Percentiles rank a stretch among this genome's conserved stretches.
These are phyloP conservation scores for Alternaria postmessia DNA, from an alignment of 2,329 filamentous ascomycete species.

Conservation along the genomic window DNA sequence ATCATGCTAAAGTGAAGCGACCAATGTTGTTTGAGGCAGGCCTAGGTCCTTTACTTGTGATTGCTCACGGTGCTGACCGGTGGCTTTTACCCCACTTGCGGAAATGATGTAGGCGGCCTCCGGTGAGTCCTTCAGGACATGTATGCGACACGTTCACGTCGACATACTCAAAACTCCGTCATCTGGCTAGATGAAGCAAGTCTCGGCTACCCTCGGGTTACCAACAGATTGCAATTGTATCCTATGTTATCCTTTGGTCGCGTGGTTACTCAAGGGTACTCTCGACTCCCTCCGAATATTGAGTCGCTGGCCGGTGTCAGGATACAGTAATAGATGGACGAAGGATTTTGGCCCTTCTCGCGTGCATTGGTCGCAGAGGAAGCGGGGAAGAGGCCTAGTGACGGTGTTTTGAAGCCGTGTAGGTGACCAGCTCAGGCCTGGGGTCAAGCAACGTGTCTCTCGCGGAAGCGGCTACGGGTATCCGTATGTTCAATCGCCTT, in stretches of 20 bases:
- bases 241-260: constrained; percentile 1
- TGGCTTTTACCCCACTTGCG: constrained; percentile 2
- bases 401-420: not conserved
- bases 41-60: not conserved
- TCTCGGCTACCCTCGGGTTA: constrained; percentile 1
- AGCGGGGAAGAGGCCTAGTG: constrained; percentile 2
- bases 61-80: not conserved
- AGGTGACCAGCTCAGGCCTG: not conserved
- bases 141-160: not conserved
- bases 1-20: not conserved
- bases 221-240: not conserved
- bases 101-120: not conserved
- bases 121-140: constrained; percentile 1
- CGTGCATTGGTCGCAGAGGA: not conserved
- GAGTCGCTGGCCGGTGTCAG: not conserved
- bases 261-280: constrained; percentile 7
- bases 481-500: not conserved
- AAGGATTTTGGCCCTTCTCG: not conserved
- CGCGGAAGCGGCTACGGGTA: not conserved
- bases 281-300: not conserved
- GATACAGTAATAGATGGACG: not conserved
- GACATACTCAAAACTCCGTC: not conserved
- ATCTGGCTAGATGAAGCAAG: not conserved
- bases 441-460: not conserved
- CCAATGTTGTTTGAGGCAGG: not conserved